phyloP scores from a whole-genome alignment of 225 moss, liverwort and hornwort species.

The Pseudoscleropodium purum region DNA sequence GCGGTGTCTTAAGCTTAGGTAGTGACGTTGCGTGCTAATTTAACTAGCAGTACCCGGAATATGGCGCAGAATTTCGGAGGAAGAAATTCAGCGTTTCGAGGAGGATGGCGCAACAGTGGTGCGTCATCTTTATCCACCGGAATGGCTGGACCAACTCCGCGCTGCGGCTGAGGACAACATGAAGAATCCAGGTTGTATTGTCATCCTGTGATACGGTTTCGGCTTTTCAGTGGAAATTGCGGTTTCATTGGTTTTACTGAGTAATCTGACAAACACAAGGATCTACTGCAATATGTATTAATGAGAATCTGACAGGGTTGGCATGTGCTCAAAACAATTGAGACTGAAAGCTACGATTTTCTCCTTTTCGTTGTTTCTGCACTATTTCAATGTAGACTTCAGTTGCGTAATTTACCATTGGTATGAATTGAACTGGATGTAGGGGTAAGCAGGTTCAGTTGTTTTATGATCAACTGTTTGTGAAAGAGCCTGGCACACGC shows the following conservation, averaged over 20 bases:
- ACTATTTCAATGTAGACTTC: not conserved
- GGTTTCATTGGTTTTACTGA: not conserved
- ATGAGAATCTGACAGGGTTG: not conserved
- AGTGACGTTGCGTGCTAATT: not conserved
- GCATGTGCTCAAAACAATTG: not conserved
- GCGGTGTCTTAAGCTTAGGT: not conserved
- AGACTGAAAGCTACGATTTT: not conserved
- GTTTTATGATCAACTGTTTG: conserved; percentile 91
- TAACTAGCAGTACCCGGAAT: not conserved
- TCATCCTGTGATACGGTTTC: not conserved
- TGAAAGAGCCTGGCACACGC: conserved; percentile 93
- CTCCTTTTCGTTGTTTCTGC: not conserved
- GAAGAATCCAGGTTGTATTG: conserved; percentile 60
- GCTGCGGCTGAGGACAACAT: conserved; percentile 77
- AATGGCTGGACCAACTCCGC: conserved; percentile 75
- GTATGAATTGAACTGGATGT: not conserved
- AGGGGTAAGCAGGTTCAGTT: conserved; percentile 80
- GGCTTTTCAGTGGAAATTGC: not conserved
- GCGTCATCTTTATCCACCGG: conserved; percentile 73
- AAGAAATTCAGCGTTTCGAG: conserved; percentile 67
- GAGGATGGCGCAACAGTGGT: conserved; percentile 86
- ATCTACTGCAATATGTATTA: not conserved
- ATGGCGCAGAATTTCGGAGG: conserved; percentile 48
- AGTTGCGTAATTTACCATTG: not conserved
- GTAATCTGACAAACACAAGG: not conserved